These are phyloP conservation scores for Fusarium pseudocircinatum DNA, from an alignment of 2,329 filamentous ascomycete genomes.

Conservation along the genomic window DNA sequence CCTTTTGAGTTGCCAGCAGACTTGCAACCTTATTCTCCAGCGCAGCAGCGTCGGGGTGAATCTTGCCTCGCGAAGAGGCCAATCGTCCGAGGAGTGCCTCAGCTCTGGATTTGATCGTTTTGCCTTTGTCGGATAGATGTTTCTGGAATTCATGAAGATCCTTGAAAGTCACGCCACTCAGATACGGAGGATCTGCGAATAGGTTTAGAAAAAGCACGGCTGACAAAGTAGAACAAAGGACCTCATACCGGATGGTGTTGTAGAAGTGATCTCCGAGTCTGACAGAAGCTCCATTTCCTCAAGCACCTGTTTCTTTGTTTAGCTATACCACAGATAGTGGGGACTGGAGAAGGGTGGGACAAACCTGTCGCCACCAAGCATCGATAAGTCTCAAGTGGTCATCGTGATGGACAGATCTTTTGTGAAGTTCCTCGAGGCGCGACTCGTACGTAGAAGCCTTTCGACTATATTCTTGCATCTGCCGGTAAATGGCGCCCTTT, in stretches of 20 bases:
- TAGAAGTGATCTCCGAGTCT: conserved; percentile 52
- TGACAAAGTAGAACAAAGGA: not conserved
- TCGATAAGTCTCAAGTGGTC: conserved; percentile 92
- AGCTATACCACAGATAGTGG: conserved; percentile 7
- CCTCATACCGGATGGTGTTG: conserved; percentile 41
- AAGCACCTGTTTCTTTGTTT: conserved; percentile 58
- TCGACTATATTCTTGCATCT: conserved; percentile 98
- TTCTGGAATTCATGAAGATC: conserved; percentile 78
- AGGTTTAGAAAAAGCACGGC: conserved; percentile 37
- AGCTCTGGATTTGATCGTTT: conserved; percentile 79
- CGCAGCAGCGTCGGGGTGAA: conserved; percentile 74
- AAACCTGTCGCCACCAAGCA: conserved; percentile 92
- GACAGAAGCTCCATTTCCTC: conserved; percentile 72
- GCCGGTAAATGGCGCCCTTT: conserved; percentile 95
- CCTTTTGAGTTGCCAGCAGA: conserved; percentile 84
- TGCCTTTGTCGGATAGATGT: conserved; percentile 80
- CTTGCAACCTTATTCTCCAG: conserved; percentile 80
- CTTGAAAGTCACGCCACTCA: conserved; percentile 69
- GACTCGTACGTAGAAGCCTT: conserved; percentile 84
- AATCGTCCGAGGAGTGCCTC: conserved; percentile 72
- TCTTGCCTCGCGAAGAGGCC: conserved; percentile 59
- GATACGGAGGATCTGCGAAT: conserved; percentile 62
- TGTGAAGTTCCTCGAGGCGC: conserved; percentile 82
- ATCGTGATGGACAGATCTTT: conserved; percentile 83
- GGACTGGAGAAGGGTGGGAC: conserved; percentile 35